Percentiles rank a stretch among this genome's conserved stretches.
Conservation (phyloP, 805 yeast genomes). For the Crinitomyces ghanaensis region DNA sequence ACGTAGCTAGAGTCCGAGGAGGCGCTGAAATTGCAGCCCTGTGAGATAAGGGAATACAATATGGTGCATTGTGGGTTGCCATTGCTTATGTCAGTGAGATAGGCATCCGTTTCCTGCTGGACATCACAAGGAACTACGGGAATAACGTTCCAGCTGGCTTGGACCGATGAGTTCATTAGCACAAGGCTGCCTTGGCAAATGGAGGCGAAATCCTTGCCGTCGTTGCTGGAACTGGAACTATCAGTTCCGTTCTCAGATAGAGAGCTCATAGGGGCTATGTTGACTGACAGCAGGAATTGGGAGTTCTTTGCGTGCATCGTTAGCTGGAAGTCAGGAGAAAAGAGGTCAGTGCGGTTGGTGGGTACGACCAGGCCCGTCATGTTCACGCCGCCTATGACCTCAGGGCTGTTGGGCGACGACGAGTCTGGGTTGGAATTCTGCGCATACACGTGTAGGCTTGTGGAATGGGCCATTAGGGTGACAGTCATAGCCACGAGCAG, state of each 20-base stretch:
- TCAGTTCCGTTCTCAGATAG: constrained; percentile 9
- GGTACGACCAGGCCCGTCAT: constrained; percentile 8
- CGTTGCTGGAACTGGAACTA: too few species aligned
- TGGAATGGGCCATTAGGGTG: not conserved
- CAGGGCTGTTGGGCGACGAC: constrained; percentile 2
- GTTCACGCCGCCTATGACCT: constrained; percentile 6
- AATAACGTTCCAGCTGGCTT: constrained; percentile 9
- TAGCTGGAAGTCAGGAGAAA: constrained; percentile 10
- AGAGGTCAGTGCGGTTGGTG: constrained; percentile 7
- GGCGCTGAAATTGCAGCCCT: constrained; percentile 16
- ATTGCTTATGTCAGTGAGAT: constrained; percentile 10
- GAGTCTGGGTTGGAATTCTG: not conserved
- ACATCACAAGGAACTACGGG: constrained; percentile 18
- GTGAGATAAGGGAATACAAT: constrained; percentile 14
- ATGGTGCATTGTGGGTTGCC: constrained; percentile 16
- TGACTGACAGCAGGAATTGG: constrained; percentile 8
- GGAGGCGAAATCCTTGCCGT: constrained; percentile 6
- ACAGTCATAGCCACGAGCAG: not conserved
- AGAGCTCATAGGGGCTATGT: constrained; percentile 15
- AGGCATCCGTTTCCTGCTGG: constrained; percentile 8
- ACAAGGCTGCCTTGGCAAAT: constrained; percentile 15
- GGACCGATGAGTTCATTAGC: constrained; percentile 3
- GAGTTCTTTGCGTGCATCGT: constrained; percentile 6
- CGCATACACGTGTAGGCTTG: not conserved
- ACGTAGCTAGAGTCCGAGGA: constrained; percentile 5